These are phyloP conservation scores for Sinapis alba DNA, from an alignment of 441 rosid genomes.

Conservation along the genomic window DNA sequence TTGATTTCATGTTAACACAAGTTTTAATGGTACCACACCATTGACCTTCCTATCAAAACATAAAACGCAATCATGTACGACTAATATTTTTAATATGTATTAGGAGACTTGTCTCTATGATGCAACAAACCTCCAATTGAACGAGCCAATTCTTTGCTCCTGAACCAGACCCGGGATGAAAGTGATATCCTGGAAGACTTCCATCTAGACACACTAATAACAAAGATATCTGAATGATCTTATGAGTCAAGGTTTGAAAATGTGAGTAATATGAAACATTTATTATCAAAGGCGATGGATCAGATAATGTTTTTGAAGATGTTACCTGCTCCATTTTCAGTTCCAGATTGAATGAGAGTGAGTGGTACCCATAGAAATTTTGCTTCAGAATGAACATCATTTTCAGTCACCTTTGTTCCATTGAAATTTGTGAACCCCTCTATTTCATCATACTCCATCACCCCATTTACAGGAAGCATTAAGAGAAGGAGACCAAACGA, in stretches of 20 bases:
- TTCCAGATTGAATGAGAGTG: conserved; percentile 75
- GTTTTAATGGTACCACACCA: conserved; percentile 82
- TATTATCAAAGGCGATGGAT: not conserved
- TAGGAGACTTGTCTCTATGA: not conserved
- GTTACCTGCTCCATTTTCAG: conserved; percentile 83
- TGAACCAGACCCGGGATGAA: conserved; percentile 76
- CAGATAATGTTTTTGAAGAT: not conserved
- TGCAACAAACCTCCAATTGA: conserved; percentile 73
- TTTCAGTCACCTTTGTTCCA: conserved; percentile 20
- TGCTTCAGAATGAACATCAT: conserved; percentile 37
- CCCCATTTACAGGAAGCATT: conserved; percentile 16
- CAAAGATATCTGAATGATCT: not conserved
- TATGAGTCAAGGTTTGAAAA: not conserved
- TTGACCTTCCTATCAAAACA: conserved; percentile 84
- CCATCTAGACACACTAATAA: conserved; percentile 87
- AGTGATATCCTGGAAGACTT: conserved; percentile 91
- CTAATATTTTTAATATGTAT: not conserved
- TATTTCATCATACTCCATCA: conserved; percentile 34
- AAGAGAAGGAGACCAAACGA: conserved; percentile 13
- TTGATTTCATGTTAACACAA: conserved; percentile 72
- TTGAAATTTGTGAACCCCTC: conserved; percentile 25
- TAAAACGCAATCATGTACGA: not conserved
- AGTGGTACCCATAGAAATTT: conserved; percentile 69
- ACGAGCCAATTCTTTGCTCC: conserved; percentile 90
- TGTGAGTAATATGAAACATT: conserved; percentile 16